Conservation (phyloP, 208 protist species). For the Crithidia bombi region DNA sequence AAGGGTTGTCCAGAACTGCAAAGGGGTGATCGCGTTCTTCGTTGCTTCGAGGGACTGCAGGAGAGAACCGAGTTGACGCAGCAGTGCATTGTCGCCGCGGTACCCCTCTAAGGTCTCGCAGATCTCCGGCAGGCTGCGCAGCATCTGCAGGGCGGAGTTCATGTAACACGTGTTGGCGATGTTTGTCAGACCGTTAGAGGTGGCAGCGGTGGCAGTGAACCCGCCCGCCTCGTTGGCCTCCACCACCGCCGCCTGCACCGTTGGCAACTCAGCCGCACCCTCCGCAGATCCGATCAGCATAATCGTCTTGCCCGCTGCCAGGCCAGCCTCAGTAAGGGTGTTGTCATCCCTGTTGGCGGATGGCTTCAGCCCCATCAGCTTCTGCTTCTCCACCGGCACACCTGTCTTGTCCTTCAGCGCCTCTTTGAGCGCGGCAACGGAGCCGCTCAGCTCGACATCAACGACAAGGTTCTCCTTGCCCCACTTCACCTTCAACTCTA, state of each 20-base stretch:
- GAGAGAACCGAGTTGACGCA: slow-evolving; percentile 40
- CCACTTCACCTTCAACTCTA: slow-evolving; percentile 74
- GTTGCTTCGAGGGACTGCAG: slow-evolving; percentile 52
- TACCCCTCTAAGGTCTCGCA: slow-evolving; percentile 40
- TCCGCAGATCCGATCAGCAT: slow-evolving; percentile 84
- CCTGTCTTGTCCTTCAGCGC: slow-evolving; percentile 50
- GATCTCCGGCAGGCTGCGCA: slow-evolving; percentile 81
- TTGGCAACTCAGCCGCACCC: slow-evolving; percentile 29
- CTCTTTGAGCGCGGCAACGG: slow-evolving; percentile 54
- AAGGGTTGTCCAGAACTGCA: slow-evolving; percentile 60
- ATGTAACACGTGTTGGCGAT: slow-evolving; percentile 92
- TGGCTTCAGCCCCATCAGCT: slow-evolving; percentile 79
- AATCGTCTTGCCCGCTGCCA: slow-evolving; percentile 62
- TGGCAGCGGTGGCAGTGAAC: slow-evolving; percentile 14
- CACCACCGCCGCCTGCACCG: slow-evolving; percentile 24
- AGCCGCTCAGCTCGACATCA: slow-evolving; percentile 48
- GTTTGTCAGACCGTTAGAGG: slow-evolving; percentile 67
- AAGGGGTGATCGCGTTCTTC: slow-evolving; percentile 43
- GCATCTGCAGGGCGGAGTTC: slow-evolving; percentile 86
- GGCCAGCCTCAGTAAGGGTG: slow-evolving; percentile 44
- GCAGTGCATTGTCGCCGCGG: slow-evolving; percentile 40
- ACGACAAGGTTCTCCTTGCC: slow-evolving; percentile 71
- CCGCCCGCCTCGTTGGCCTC: slow-evolving; percentile 25
- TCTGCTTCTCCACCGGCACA: slow-evolving; percentile 85
- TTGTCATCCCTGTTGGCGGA: slow-evolving; percentile 29